phyloP scores from a whole-genome alignment of 257 asterid genomes.

The Solanum lycopersicoides region DNA sequence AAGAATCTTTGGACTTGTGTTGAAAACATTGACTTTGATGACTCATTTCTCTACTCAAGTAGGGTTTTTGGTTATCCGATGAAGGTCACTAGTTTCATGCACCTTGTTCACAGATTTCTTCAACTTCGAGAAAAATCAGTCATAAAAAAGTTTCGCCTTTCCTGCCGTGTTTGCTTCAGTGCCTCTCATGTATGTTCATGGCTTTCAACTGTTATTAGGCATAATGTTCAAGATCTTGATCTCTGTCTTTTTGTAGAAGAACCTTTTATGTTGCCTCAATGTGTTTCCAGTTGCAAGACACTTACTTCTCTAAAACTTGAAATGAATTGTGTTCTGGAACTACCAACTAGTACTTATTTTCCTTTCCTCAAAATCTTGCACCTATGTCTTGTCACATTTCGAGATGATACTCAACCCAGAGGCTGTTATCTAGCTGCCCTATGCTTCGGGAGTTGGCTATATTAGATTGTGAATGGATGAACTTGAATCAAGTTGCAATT shows the following conservation, averaged over 20 bases:
- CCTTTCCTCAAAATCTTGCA: constrained; percentile 33
- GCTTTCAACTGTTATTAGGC: constrained; percentile 34
- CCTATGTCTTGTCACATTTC: constrained; percentile 39
- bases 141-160: constrained; percentile 35
- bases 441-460: constrained; percentile 36
- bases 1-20: constrained; percentile 38
- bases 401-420: constrained; percentile 32
- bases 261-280: constrained; percentile 26
- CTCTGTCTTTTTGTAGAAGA: constrained; percentile 47
- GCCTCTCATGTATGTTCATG: constrained; percentile 35
- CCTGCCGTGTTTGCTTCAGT: constrained; percentile 47
- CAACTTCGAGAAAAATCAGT: constrained; percentile 22
- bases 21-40: constrained; percentile 36
- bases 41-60: constrained; percentile 27
- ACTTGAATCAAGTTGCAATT: constrained; percentile 20
- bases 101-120: constrained; percentile 41
- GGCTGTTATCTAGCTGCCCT: constrained; percentile 36
- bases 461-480: constrained; percentile 45
- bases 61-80: constrained; percentile 10
- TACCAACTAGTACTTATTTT: constrained; percentile 31
- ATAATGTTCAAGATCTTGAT: constrained; percentile 39
- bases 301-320: constrained; percentile 26
- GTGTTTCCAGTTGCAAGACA: constrained; percentile 27
- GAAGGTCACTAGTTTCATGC: constrained; percentile 22
- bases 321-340: constrained; percentile 36